Evolutionary conservation across 805 yeast species (phyloP).

Genomic region (Ascoidea tarda): DNA sequence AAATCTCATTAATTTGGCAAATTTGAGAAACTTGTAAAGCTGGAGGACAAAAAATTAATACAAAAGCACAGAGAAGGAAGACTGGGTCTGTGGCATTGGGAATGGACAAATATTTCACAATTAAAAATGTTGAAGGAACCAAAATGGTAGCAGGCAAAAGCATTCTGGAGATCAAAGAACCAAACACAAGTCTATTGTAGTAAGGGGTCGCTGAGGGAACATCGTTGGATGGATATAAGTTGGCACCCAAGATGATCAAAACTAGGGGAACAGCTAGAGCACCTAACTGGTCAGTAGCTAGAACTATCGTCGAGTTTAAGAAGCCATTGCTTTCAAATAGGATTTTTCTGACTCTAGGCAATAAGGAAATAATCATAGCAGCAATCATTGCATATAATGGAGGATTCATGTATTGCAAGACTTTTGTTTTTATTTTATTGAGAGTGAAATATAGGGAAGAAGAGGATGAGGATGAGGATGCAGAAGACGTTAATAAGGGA

Average conservation of each 20-base stretch:
- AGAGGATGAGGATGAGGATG: background rate
- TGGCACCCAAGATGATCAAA: constrained; percentile 45
- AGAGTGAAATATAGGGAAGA: background rate
- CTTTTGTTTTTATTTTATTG: constrained; percentile 7
- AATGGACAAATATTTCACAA: constrained; percentile 34
- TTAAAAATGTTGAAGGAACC: constrained; percentile 36
- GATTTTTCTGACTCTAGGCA: constrained; percentile 30
- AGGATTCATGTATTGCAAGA: constrained; percentile 41
- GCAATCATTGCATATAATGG: constrained; percentile 50
- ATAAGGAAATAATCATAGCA: constrained; percentile 45
- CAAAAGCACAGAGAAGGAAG: constrained; percentile 41
- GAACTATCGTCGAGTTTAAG: constrained; percentile 34
- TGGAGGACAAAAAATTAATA: constrained; percentile 50
- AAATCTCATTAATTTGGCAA: constrained; percentile 44
- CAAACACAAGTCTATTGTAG: constrained; percentile 30
- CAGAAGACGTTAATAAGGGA: background rate
- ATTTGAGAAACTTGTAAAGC: constrained; percentile 57
- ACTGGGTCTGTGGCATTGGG: constrained; percentile 34
- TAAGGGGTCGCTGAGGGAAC: constrained; percentile 29
- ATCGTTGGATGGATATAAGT: constrained; percentile 36
- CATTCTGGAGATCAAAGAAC: constrained; percentile 44
- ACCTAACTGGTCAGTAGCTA: constrained; percentile 38
- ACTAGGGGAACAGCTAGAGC: constrained; percentile 47
- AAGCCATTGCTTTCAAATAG: constrained; percentile 33
- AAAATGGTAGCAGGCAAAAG: constrained; percentile 39